Evolutionary conservation across 148 eudicot genomes (phyloP), one percentile per base, ranked within the genome.

Genomic region (Agrostemma githago): DNA sequence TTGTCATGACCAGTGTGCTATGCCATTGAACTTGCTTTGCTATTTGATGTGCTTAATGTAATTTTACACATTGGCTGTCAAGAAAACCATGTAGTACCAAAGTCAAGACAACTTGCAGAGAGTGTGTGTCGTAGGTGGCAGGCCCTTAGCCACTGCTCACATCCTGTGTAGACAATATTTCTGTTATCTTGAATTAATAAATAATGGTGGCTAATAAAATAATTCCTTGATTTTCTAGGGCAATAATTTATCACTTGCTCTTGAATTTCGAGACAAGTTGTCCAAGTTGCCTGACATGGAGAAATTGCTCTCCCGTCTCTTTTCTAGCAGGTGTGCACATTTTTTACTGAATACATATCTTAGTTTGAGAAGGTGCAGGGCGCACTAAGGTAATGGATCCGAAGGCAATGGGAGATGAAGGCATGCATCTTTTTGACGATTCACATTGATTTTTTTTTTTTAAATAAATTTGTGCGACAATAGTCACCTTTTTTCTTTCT

Each of bases 281-380:
- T 79, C 88, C 68, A 86, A 78, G 85, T 86, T 96, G 64, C 95
- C 99, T 19, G 99, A 96, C 79, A 88, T 92, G 96, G 99, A 96
- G 75, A 90, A 97, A 76, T 84, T 90, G 82, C 88, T 96, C 73
- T 78, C 95, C 4, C 96, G 91, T 63, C 83, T 92, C 76, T 96
- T 92, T 86, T 86, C 92, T 82, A 82, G 86, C 87, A 89, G 97
- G 99, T 89, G 77, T 83, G 79, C 17, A 37, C 38, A 12, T 62
- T 34, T 21, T 19, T 48, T 62, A 10, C 43, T 40, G 66, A 21
- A 41, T 48, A 63, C 34, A 26, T 26, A 26, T 26, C 34, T 26
- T 26, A 26, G 34, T 26, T 26, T 26, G 34, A 26, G 34, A 26
- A 26, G 1, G 1, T 26, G 34, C 34, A 26, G 34, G 34, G 34